Conservation (phyloP, 306 rosid species). For the Cicer bijugum region DNA sequence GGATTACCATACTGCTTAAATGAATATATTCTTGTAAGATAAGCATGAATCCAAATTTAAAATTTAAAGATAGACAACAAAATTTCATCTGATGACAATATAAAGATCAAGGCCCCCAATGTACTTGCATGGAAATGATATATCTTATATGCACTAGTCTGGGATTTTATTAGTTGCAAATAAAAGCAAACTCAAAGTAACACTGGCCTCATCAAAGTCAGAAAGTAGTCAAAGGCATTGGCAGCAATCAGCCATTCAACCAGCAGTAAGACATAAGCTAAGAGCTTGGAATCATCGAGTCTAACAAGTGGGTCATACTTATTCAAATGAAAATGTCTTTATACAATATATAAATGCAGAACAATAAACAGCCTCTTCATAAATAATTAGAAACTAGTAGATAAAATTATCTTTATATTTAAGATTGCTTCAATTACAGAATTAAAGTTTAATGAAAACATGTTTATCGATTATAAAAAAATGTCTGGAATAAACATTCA, state of each 20-base stretch:
- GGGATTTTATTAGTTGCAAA: neutral
- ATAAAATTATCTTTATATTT: neutral
- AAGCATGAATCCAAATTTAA: constrained; percentile 33
- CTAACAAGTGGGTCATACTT: neutral
- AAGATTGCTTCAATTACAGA: neutral
- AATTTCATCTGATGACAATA: constrained; percentile 19
- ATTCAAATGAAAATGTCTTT: constrained; percentile 6
- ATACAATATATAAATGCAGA: neutral
- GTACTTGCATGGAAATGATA: constrained; percentile 1
- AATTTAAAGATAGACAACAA: constrained; percentile 11
- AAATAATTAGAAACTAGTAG: neutral
- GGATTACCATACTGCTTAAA: constrained; percentile 28
- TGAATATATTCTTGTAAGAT: constrained; percentile 11
- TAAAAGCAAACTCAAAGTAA: neutral
- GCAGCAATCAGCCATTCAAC: constrained; percentile 6
- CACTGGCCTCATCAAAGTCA: neutral
- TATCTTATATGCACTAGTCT: constrained; percentile 5
- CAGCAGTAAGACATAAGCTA: neutral
- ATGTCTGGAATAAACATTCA: constrained; percentile 11
- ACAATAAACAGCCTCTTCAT: neutral
- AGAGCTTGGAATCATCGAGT: neutral
- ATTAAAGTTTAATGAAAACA: constrained; percentile 4
- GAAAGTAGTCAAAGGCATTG: neutral
- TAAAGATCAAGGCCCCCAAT: constrained; percentile 10
- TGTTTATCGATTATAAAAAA: neutral